These are phyloP conservation scores for Citrus mangshanensis DNA, from an alignment of 345 rosid genomes.

Conservation along the genomic window DNA sequence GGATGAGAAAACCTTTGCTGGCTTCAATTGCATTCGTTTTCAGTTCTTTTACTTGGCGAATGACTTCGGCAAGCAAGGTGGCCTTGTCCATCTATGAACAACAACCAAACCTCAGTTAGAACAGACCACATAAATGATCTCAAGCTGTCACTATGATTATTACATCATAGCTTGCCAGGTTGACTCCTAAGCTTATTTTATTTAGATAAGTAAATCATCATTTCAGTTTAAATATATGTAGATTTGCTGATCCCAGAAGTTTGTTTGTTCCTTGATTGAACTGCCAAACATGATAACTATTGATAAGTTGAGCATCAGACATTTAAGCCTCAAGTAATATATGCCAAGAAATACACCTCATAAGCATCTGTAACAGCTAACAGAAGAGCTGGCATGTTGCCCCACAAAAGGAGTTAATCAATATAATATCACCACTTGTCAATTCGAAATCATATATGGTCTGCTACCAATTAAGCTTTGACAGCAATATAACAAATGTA, in stretches of 20 bases:
- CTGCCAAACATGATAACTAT: slow-evolving; percentile 1
- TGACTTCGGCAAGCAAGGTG: slow-evolving; percentile 63
- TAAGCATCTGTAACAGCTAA: neutral
- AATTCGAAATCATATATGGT: neutral
- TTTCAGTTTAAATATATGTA: neutral
- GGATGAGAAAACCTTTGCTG: slow-evolving; percentile 45
- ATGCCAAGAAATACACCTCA: neutral
- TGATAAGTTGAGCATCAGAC: slow-evolving; percentile 7
- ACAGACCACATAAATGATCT: neutral
- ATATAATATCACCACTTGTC: neutral
- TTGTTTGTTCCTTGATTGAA: slow-evolving; percentile 11
- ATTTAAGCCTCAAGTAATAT: neutral
- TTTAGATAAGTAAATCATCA: neutral
- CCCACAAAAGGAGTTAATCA: slow-evolving; percentile 5
- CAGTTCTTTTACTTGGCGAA: slow-evolving; percentile 47
- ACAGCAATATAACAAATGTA: neutral
- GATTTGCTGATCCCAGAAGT: neutral
- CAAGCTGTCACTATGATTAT: neutral
- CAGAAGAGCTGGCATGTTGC: slow-evolving; percentile 11
- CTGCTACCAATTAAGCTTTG: slow-evolving; percentile 17
- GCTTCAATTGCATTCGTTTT: slow-evolving; percentile 45
- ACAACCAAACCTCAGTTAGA: neutral
- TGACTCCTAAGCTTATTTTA: neutral
- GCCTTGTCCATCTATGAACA: slow-evolving; percentile 68
- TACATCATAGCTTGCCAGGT: neutral